Evolutionary conservation across 306 rosid species (phyloP).

Genomic region (Lithocarpus polystachyus): DNA sequence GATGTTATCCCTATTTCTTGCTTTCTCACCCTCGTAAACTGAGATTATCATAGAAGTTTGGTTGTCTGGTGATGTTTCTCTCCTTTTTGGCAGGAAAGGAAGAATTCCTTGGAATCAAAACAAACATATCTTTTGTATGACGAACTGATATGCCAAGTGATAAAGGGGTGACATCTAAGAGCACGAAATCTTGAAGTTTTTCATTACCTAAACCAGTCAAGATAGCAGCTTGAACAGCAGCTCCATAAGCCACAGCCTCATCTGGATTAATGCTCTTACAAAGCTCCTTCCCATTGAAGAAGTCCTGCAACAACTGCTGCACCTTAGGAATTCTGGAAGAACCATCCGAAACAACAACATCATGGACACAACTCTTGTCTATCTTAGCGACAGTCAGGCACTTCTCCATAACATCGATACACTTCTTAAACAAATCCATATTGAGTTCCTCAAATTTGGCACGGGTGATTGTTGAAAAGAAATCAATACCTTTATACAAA

Average conservation of each 20-base stretch:
- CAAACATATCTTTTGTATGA: background rate
- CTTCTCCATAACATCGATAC: slow-evolving; percentile 17
- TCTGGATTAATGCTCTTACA: slow-evolving; percentile 21
- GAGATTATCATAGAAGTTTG: slow-evolving; percentile 1
- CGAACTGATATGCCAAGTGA: slow-evolving; percentile 1
- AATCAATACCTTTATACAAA: slow-evolving; percentile 16
- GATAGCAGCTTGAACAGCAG: background rate
- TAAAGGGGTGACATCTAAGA: slow-evolving; percentile 14
- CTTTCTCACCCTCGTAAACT: slow-evolving; percentile 22
- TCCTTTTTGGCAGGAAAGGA: background rate
- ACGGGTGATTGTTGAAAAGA: slow-evolving; percentile 16
- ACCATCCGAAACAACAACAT: slow-evolving; percentile 20
- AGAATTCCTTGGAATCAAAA: background rate
- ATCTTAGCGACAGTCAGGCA: slow-evolving; percentile 19
- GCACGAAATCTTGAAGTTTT: too few relatives aligned
- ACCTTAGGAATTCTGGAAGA: slow-evolving; percentile 25
- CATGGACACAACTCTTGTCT: slow-evolving; percentile 8
- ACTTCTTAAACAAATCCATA: slow-evolving; percentile 17
- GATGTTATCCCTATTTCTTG: slow-evolving; percentile 5
- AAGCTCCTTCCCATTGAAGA: slow-evolving; percentile 26
- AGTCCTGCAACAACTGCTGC: slow-evolving; percentile 15
- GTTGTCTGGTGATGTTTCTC: slow-evolving; percentile 4
- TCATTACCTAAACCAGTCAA: too few relatives aligned
- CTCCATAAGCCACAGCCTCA: slow-evolving; percentile 24
- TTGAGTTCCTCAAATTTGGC: slow-evolving; percentile 19